Evolutionary conservation across 106 monocot genomes (phyloP).

Genomic region (Platanthera zijinensis): DNA sequence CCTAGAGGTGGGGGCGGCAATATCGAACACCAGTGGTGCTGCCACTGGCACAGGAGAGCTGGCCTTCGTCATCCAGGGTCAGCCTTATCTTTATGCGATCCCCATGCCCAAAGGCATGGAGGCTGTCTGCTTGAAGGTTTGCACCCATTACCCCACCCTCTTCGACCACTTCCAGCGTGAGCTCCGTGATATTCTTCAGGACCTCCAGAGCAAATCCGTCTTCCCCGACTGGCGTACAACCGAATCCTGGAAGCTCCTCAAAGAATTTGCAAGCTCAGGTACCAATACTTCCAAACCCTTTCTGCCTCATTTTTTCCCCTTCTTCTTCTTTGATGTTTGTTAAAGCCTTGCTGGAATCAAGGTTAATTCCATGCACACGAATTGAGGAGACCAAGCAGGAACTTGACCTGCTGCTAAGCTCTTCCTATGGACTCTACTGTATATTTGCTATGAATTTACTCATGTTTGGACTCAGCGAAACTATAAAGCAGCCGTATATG

Average conservation of each 20-base stretch:
- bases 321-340: not conserved
- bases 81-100: constrained; percentile 68
- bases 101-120: constrained; percentile 88
- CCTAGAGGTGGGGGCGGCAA: not conserved
- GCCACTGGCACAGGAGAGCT: constrained; percentile 21
- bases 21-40: not conserved
- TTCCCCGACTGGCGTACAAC: constrained; percentile 59
- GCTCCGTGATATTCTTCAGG: constrained; percentile 65
- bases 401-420: not conserved
- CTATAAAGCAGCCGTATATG: not conserved
- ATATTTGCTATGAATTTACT: not conserved
- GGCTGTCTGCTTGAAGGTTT: constrained; percentile 89
- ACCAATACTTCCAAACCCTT: not conserved
- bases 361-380: not conserved
- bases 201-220: constrained; percentile 37
- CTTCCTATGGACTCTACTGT: not conserved
- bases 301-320: not conserved
- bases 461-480: not conserved
- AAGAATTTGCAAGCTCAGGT: constrained; percentile 84
- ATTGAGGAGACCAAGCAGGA: not conserved
- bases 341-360: not conserved
- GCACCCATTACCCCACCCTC: constrained; percentile 92
- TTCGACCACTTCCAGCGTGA: constrained; percentile 97
- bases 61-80: constrained; percentile 83
- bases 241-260: constrained; percentile 86